phyloP scores from a whole-genome alignment of 345 rosid genomes.

The Gynandropsis gynandra region DNA sequence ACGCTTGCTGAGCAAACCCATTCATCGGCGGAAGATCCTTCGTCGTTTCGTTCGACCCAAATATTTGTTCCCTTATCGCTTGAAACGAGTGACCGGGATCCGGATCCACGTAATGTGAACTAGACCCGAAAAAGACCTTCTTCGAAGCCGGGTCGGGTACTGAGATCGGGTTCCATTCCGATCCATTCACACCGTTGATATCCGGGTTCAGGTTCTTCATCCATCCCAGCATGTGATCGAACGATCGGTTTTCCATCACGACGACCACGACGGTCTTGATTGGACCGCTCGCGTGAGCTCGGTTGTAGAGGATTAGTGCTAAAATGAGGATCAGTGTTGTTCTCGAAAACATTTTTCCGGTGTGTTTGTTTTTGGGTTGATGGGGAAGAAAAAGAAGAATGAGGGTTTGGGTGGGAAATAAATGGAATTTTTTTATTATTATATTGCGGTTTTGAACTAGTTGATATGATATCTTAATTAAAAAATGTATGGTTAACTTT shows the following conservation, averaged over 20 bases:
- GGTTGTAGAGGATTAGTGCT: slow-evolving; percentile 17
- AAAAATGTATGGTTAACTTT: too few species aligned
- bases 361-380: too few species aligned
- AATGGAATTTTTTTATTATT: too few species aligned
- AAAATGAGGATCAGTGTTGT: slow-evolving; percentile 5
- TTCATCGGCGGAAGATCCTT: slow-evolving; percentile 68
- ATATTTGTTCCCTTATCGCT: slow-evolving; percentile 80
- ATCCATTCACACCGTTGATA: slow-evolving; percentile 76
- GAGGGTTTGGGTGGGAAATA: too few species aligned
- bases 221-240: slow-evolving; percentile 98
- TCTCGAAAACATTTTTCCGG: too few species aligned
- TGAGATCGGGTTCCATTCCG: slow-evolving; percentile 47
- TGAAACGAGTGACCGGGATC: slow-evolving; percentile 97
- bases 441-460: too few species aligned
- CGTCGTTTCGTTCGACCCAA: slow-evolving; percentile 63
- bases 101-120: slow-evolving; percentile 75
- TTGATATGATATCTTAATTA: too few species aligned
- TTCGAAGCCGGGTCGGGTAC: slow-evolving; percentile 44
- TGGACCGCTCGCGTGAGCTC: slow-evolving; percentile 30
- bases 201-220: slow-evolving; percentile 84
- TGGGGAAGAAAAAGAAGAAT: too few species aligned
- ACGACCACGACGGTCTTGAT: slow-evolving; percentile 67
- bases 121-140: slow-evolving; percentile 35
- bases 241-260: slow-evolving; percentile 92
- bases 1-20: slow-evolving; percentile 82